Base-by-base conservation (phyloP, 805 yeast species). In the Cyberlindnera americana region DNA sequence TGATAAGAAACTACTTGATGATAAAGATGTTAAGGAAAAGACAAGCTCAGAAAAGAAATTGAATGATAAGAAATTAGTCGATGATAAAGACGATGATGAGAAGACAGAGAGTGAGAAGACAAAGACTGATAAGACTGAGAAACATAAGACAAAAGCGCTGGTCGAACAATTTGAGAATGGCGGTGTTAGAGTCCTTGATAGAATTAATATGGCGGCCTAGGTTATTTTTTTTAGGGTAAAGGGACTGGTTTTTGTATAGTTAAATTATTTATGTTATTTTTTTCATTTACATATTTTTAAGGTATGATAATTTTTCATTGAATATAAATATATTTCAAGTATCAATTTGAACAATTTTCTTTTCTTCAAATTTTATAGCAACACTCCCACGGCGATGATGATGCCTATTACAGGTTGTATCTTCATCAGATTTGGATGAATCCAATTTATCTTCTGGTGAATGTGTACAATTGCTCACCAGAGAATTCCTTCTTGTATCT, bases 371-470 rank as follows among this genome's bases (percentile, higher is more conserved):
- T 37, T 50, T 54, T 28, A 56, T 56, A 9, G 60, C 60, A 23
- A 56, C 57, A 6, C 53, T 48, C 1, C 56, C 58, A 19, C 60
- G 46, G 19, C 60, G 50, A 35, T 56, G 59, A 41, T 56, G 60
- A 33, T 56, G 60, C 33, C 60, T 49, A 10, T 39, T 35, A 33
- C 54, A 53, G 17, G 24, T 29, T 6, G 18, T 10, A 2, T 25
- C 33, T 11, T 16, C 19, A n/a, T n/a, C n/a, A n/a, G n/a, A n/a
- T n/a, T n/a, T n/a, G n/a, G n/a, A n/a, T n/a, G 19, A 32, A 2
- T 37, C 35, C 7, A 41, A 37, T 8, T 16, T 12, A 9, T 33
- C 45, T 2, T 35, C 18, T 2, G 41, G 35, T 3, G 44, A 39
- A 22, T 43, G 47, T 5, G 45, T 38, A 22, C 50, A 46, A 17